A percentile compares a stretch with the other conserved stretches of the same genome.
Conservation (phyloP, 2,329 filamentous ascomycete genomes). For the Stagonosporopsis chrysanthemi region DNA sequence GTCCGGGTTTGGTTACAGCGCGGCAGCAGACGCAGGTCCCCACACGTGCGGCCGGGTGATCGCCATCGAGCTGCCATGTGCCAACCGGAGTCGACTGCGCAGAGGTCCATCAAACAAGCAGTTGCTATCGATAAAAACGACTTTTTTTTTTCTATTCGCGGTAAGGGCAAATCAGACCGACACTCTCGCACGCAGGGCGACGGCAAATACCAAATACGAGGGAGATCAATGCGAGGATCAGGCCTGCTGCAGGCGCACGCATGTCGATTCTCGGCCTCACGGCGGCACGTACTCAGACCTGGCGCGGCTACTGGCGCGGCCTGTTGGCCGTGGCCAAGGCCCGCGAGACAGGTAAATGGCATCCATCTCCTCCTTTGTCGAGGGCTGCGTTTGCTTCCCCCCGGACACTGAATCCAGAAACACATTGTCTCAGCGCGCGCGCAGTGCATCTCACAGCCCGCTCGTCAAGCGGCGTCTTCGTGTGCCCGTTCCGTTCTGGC, state of each 20-base stretch:
- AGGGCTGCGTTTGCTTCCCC: neutral
- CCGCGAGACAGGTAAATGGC: conserved; percentile 4
- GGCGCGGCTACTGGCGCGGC: conserved; percentile 12
- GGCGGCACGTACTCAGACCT: conserved; percentile 2
- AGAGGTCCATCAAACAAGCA: neutral
- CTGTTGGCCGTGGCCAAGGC: conserved; percentile 2
- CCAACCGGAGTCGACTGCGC: neutral
- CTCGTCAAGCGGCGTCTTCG: conserved; percentile 1
- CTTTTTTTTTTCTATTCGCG: no score
- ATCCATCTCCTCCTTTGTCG: conserved; percentile 5
- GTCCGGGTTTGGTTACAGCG: neutral
- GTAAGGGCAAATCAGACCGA: no score
- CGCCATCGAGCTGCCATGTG: conserved; percentile 7
- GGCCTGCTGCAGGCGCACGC: conserved; percentile 7
- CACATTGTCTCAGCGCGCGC: conserved; percentile 5
- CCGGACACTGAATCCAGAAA: neutral
- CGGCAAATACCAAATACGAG: neutral
- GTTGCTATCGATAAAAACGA: conserved; percentile 1
- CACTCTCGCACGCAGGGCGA: neutral
- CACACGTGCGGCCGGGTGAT: conserved; percentile 11
- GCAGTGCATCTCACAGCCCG: neutral
- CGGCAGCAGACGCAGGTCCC: conserved; percentile 11
- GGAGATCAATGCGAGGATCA: conserved; percentile 9
- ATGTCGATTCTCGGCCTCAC: conserved; percentile 3
- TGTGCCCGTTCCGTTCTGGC: conserved; percentile 1